Evolutionary conservation across 2,329 filamentous ascomycete species (phyloP).

Genomic region (Xylariales sp.): DNA sequence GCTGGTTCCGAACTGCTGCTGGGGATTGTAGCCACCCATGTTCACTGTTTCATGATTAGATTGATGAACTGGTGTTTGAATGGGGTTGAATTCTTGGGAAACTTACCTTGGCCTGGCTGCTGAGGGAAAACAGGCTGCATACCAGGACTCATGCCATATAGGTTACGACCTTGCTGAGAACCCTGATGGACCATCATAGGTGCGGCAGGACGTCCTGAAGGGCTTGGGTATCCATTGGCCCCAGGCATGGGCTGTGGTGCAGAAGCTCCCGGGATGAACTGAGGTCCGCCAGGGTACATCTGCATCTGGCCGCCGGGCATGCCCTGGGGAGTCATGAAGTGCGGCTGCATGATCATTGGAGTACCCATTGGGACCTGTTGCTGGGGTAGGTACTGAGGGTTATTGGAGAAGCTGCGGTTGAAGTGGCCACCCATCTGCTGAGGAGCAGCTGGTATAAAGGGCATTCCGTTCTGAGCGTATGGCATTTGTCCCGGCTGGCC

Average conservation of each 20-base stretch:
- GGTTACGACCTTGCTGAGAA: constrained; percentile 83
- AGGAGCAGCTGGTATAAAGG: constrained; percentile 64
- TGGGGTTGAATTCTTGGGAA: constrained; percentile 12
- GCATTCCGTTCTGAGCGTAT: constrained; percentile 68
- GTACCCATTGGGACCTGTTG: constrained; percentile 68
- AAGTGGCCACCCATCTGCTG: constrained; percentile 65
- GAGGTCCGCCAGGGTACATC: constrained; percentile 72
- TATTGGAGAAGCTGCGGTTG: constrained; percentile 66
- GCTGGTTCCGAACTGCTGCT: constrained; percentile 63
- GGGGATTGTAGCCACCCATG: constrained; percentile 55
- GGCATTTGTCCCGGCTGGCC: constrained; percentile 65
- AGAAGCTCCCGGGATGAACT: constrained; percentile 57
- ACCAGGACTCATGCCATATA: constrained; percentile 71
- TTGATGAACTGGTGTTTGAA: constrained; percentile 26
- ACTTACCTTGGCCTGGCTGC: constrained; percentile 74
- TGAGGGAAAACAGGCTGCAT: constrained; percentile 73
- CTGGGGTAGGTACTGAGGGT: constrained; percentile 66
- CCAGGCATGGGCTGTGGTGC: constrained; percentile 58
- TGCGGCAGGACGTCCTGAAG: constrained; percentile 69
- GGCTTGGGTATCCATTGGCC: constrained; percentile 81
- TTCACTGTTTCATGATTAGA: constrained; percentile 48
- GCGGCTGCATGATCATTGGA: constrained; percentile 78
- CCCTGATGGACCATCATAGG: constrained; percentile 94
- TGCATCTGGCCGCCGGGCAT: constrained; percentile 70
- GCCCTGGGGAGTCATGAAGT: constrained; percentile 71